Evolutionary conservation across 371 early-diverging fungal species (phyloP), one percentile per base, ranked within the genome.

Genomic region (Mucor sp.): DNA sequence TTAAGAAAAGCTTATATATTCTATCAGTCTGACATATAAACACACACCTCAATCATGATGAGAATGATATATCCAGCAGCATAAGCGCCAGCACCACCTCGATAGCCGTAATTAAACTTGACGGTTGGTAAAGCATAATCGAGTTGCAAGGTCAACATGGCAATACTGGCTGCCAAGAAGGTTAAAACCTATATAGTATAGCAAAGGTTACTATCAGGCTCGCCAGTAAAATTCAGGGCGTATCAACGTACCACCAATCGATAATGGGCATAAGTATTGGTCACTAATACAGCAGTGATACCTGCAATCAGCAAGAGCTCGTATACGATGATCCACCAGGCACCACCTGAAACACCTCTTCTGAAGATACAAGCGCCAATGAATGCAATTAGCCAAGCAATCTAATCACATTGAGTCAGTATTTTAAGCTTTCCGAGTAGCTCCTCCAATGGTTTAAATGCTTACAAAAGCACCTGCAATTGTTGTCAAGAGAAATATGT

Each of bases 321-420:
- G 44, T 71, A 83, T 19, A 83, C 69, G 55, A 80, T 55, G 23
- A 83, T 71, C 83, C 83, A 83, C 77, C 80, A 83, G 14, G 71
- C 68, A 32, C 65, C 74, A 32, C 73, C 69, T n/a, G 59, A 15
- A 23, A 78, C 47, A 25, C 48, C 50, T 8, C 21, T 39, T 48
- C 74, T 66, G 27, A 74, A 58, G 4, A 75, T 72, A 63, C 79
- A 78, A 11, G 75, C 68, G 32, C 76, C 80, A 30, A 79, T 70
- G 66, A 83, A 77, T 0, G 81, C 68, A 65, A 83, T 75, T 8
- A 83, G 58, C 83, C 83, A 83, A 47, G 74, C 73, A 63, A 44
- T 15, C 32, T 43, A 43, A 35, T 35, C 0, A 2, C n/a, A 39
- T 55, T 27, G 4, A n/a, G 5, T 32, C 6, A 57, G 58, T 57